Percentiles rank a stretch among this genome's conserved stretches.
These are phyloP conservation scores for Pseudomonodictys pantanalensis DNA, from an alignment of 495 filamentous ascomycete genomes.

Conservation along the genomic window DNA sequence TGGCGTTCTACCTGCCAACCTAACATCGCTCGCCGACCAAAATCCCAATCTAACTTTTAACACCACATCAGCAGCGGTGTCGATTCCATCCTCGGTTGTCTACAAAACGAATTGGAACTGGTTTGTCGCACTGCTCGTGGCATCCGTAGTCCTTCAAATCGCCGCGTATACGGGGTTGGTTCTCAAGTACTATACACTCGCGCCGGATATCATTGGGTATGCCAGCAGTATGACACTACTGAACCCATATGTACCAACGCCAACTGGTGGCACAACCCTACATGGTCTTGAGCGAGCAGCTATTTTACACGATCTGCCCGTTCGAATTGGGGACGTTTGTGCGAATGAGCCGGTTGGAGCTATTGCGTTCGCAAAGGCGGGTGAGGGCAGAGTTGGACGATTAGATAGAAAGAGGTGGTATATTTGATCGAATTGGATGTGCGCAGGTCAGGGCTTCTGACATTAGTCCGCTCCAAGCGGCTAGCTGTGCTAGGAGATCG, in stretches of 20 bases:
- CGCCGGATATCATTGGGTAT: constrained; percentile 32
- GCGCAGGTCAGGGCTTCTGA: no score
- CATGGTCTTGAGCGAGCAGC: constrained; percentile 20
- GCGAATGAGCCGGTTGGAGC: constrained; percentile 15
- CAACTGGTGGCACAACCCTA: constrained; percentile 20
- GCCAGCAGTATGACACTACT: constrained; percentile 20
- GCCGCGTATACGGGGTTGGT: constrained; percentile 18
- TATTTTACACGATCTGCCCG: constrained; percentile 9
- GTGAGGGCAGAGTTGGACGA: constrained; percentile 4
- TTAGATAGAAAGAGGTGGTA: constrained; percentile 11
- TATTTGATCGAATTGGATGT: no score
- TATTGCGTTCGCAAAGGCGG: constrained; percentile 12
- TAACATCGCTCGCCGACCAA: neutral
- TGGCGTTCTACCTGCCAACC: constrained; percentile 13
- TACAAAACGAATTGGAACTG: constrained; percentile 20
- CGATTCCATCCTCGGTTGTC: neutral
- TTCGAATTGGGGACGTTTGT: constrained; percentile 25
- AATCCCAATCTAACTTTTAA: constrained; percentile 5
- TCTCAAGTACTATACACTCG: constrained; percentile 23
- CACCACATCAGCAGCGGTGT: neutral
- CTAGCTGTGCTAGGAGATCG: no score
- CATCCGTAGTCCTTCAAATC: constrained; percentile 16
- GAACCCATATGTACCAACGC: constrained; percentile 17
- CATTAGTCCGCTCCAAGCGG: no score
- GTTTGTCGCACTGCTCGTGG: constrained; percentile 13